A percentile compares a stretch with the other conserved stretches of the same genome.
Conservation (phyloP, 1,139 yeast genomes). For the Nakaseomyces bracarensis region DNA sequence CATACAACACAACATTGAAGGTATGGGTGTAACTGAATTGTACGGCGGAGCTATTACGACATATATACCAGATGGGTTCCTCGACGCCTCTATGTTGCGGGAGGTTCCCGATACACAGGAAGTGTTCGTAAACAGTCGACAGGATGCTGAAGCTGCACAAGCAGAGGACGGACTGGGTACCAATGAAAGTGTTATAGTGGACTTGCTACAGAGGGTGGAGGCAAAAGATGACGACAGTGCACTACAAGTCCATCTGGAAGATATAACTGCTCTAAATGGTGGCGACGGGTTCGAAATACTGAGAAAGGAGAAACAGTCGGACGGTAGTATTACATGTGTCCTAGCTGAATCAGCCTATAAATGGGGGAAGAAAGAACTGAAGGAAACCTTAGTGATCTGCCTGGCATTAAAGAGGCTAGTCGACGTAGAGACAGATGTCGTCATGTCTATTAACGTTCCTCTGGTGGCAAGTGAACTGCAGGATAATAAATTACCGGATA, state of each 20-base stretch:
- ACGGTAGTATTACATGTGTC: conserved; percentile 14
- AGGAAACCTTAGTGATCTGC: conserved; percentile 38
- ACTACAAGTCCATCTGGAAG: conserved; percentile 37
- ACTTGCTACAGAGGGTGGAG: conserved; percentile 55
- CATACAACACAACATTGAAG: no score
- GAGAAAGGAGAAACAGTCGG: conserved; percentile 13
- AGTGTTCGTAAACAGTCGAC: conserved; percentile 46
- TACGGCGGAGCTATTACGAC: conserved; percentile 77
- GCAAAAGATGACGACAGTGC: conserved; percentile 34
- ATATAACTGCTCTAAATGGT: conserved; percentile 36
- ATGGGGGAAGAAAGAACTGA: conserved; percentile 40
- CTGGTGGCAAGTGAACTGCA: conserved; percentile 14
- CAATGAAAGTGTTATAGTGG: conserved; percentile 62
- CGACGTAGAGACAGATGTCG: conserved; percentile 50
- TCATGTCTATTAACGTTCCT: conserved; percentile 55
- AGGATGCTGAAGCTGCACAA: conserved; percentile 31
- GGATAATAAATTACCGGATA: conserved; percentile 15
- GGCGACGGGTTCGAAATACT: conserved; percentile 24
- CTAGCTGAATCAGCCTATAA: conserved; percentile 29
- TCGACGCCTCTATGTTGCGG: conserved; percentile 67
- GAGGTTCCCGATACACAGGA: conserved; percentile 88
- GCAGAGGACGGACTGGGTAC: conserved; percentile 35
- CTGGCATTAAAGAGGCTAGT: conserved; percentile 47
- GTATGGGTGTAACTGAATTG: conserved; percentile 23
- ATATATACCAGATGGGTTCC: conserved; percentile 44